phyloP scores from a whole-genome alignment of 1,139 yeast species.

The Wickerhamiella infanticola region DNA sequence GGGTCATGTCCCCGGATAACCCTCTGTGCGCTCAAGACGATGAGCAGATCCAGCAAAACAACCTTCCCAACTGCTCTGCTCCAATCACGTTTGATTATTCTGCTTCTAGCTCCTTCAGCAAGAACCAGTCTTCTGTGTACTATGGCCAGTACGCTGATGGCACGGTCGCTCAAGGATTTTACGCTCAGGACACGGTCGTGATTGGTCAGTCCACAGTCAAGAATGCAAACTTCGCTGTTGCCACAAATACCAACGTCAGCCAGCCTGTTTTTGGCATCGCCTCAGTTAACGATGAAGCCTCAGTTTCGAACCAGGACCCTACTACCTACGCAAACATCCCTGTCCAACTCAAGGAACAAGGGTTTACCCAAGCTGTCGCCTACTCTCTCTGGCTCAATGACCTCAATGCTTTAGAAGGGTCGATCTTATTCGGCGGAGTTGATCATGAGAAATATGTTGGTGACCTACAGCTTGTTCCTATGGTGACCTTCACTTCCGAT shows the following conservation, averaged over 20 bases:
- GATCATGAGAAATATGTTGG: constrained; percentile 41
- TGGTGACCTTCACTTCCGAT: constrained; percentile 7
- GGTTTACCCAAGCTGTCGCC: constrained; percentile 20
- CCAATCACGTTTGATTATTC: constrained; percentile 2
- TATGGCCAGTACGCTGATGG: constrained; percentile 39
- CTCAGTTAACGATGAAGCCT: constrained; percentile 11
- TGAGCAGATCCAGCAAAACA: background rate
- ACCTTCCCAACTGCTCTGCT: constrained; percentile 1
- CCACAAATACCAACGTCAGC: constrained; percentile 35
- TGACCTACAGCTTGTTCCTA: constrained; percentile 23
- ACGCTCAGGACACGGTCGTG: constrained; percentile 40
- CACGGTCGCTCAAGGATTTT: constrained; percentile 41
- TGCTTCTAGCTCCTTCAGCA: constrained; percentile 3
- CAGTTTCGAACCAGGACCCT: background rate
- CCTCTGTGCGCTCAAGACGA: constrained; percentile 8
- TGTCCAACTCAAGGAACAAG: constrained; percentile 11
- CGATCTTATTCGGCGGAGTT: constrained; percentile 41
- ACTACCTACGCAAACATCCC: constrained; percentile 14
- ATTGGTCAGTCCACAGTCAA: constrained; percentile 32
- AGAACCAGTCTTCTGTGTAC: background rate
- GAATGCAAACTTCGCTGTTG: constrained; percentile 39
- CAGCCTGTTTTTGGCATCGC: constrained; percentile 53
- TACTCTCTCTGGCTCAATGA: constrained; percentile 41
- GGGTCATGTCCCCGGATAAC: constrained; percentile 27
- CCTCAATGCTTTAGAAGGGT: constrained; percentile 28